Evolutionary conservation across 495 filamentous ascomycete genomes (phyloP).

Genomic region (Friedmanniomyces endolithicus): DNA sequence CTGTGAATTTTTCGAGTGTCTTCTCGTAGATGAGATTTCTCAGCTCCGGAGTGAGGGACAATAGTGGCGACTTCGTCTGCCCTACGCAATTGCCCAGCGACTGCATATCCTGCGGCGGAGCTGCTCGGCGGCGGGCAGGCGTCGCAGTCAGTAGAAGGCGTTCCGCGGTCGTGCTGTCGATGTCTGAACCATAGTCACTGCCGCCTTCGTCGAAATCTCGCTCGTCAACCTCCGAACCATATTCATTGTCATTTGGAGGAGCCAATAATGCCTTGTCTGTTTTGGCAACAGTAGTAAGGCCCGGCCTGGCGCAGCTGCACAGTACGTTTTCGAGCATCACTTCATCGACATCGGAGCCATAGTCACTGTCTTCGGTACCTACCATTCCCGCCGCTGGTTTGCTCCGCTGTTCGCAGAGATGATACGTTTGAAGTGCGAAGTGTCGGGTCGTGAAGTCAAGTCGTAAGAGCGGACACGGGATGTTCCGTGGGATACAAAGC

Average conservation of each 20-base stretch:
- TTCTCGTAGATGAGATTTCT: background rate
- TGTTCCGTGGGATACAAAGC: too few species aligned
- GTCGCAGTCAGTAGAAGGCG: background rate
- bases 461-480: too few species aligned
- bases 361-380: background rate
- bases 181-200: background rate
- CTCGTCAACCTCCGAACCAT: background rate
- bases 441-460: too few species aligned
- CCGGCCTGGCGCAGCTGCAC: background rate
- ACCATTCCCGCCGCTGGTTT: background rate
- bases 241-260: background rate
- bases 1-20: background rate
- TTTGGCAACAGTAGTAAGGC: background rate
- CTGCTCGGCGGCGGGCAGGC: background rate
- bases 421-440: too few species aligned
- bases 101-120: background rate
- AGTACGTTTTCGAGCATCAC: background rate
- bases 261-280: background rate
- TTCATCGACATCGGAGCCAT: background rate
- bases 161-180: background rate
- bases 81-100: background rate
- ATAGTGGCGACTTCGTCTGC: background rate
- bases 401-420: too few species aligned
- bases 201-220: background rate
- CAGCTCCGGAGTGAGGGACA: background rate